phyloP scores from a whole-genome alignment of 1,284 basidiomycete species.

The Stygiomarasmius scandens region DNA sequence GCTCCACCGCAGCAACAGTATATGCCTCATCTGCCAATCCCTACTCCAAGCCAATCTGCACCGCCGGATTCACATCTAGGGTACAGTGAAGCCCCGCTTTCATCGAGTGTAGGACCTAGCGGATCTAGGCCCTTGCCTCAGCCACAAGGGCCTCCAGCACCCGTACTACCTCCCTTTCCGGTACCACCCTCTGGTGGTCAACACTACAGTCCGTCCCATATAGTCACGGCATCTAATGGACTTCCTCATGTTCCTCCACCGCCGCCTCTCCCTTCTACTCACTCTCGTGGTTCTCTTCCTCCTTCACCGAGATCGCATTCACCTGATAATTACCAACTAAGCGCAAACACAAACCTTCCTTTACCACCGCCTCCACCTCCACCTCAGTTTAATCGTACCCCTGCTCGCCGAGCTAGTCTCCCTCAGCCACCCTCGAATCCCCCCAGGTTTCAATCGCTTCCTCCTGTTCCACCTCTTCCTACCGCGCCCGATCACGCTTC shows the following conservation, averaged over 20 bases:
- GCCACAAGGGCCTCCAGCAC: constrained; percentile 10
- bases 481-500: neutral
- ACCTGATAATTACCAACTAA: constrained; percentile 8
- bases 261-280: constrained; percentile 8
- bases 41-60: constrained; percentile 2
- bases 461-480: constrained; percentile 35
- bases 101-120: constrained; percentile 14
- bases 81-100: neutral
- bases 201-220: constrained; percentile 14
- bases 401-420: constrained; percentile 34
- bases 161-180: constrained; percentile 3
- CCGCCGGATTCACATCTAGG: neutral
- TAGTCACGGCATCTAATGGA: neutral
- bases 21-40: constrained; percentile 3
- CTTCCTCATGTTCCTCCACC: constrained; percentile 15
- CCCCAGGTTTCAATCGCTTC: constrained; percentile 24
- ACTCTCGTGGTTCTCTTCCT: constrained; percentile 24
- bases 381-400: constrained; percentile 26
- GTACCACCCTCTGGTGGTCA: constrained; percentile 7
- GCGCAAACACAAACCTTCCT: constrained; percentile 6
- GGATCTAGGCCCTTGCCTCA: constrained; percentile 15
- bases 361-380: constrained; percentile 19
- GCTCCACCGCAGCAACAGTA: constrained; percentile 4
- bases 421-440: constrained; percentile 38
- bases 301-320: constrained; percentile 21